A percentile compares a stretch with the other conserved stretches of the same genome.
These are phyloP conservation scores for Lotmaria passim DNA, from an alignment of 208 protist species.

Conservation along the genomic window DNA sequence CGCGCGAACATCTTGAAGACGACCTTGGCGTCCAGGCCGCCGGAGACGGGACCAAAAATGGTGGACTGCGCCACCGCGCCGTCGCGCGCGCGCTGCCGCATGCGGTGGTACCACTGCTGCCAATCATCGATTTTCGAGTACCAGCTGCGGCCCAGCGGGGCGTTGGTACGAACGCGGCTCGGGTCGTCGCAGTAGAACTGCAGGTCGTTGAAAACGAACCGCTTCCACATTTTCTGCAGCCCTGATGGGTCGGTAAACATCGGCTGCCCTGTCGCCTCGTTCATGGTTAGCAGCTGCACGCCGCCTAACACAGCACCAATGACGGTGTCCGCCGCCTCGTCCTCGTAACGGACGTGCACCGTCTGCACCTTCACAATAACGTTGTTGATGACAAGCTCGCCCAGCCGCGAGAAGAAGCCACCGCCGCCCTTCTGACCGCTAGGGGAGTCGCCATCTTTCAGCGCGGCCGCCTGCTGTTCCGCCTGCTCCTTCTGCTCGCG, in stretches of 20 bases:
- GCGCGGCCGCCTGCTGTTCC: conserved; percentile 11
- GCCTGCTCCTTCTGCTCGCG: conserved; percentile 40
- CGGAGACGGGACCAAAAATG: conserved; percentile 79
- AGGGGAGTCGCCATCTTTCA: conserved; percentile 11
- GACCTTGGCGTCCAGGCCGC: conserved; percentile 60
- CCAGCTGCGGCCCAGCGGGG: conserved; percentile 40
- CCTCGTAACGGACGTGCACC: conserved; percentile 90
- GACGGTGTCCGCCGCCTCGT: conserved; percentile 54
- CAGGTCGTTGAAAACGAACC: conserved; percentile 71
- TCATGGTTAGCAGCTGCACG: conserved; percentile 80
- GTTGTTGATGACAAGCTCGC: conserved; percentile 90
- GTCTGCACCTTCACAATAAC: conserved; percentile 83
- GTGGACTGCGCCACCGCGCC: conserved; percentile 71
- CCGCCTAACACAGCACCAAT: conserved; percentile 75
- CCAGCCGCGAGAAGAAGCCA: conserved; percentile 75
- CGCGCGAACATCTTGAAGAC: conserved; percentile 78
- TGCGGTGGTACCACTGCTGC: conserved; percentile 74
- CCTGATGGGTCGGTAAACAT: conserved; percentile 76
- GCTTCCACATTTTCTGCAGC: conserved; percentile 69
- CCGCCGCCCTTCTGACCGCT: conserved; percentile 13
- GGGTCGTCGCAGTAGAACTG: conserved; percentile 90
- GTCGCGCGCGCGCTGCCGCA: conserved; percentile 68
- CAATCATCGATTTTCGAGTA: conserved; percentile 58
- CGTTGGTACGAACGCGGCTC: conserved; percentile 23
- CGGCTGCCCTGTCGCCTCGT: conserved; percentile 64